These are phyloP conservation scores for Kazachstania bromeliacearum DNA, from an alignment of 805 yeast species.

Conservation along the genomic window DNA sequence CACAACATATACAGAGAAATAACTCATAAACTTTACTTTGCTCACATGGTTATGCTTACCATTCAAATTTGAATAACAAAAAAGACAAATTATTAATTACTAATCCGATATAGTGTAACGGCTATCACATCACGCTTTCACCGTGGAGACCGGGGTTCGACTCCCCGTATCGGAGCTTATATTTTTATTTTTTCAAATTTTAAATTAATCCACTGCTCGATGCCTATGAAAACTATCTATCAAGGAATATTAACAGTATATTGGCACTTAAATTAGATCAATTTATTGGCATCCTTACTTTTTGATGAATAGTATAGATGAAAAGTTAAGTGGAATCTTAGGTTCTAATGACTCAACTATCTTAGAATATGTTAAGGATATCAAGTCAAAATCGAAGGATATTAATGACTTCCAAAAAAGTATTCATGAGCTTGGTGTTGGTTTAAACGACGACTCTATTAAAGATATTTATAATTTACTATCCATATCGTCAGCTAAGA, in stretches of 20 bases:
- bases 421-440: conserved; percentile 38
- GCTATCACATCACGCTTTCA: conserved; percentile 17
- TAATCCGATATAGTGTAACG: conserved; percentile 14
- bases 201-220: no score
- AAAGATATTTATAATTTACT: conserved; percentile 8
- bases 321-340: background rate
- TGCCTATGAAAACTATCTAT: no score
- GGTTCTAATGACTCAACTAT: background rate
- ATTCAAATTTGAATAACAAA: background rate
- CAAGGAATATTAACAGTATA: no score
- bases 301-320: background rate
- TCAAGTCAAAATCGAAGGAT: conserved; percentile 25
- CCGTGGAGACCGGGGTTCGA: conserved; percentile 15
- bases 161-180: conserved; percentile 15
- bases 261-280: no score
- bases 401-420: conserved; percentile 30
- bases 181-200: conserved; percentile 2
- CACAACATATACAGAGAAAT: no score
- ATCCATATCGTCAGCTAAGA: conserved; percentile 1
- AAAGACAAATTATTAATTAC: background rate
- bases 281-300: background rate
- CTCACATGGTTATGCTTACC: background rate
- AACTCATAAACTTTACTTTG: background rate
- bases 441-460: conserved; percentile 16
- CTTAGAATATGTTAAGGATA: background rate